Conservation (phyloP, 306 rosid species). For the Pyrus pyrifolia region DNA sequence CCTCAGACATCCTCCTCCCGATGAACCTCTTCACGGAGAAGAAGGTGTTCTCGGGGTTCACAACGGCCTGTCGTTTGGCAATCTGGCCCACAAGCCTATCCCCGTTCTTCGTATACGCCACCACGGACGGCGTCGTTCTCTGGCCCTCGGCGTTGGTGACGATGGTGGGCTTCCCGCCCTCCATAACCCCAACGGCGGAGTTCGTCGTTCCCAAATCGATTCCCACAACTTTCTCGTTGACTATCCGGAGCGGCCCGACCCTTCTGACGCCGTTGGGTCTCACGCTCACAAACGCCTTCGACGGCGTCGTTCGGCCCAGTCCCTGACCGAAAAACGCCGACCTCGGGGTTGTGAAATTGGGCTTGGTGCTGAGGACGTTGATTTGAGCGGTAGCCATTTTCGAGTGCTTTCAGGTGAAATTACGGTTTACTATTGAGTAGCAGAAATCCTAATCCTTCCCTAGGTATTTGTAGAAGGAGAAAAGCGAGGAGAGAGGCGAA, state of each 20-base stretch:
- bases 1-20: slow-evolving; percentile 64
- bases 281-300: background rate
- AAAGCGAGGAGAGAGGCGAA: background rate
- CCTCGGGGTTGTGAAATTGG: slow-evolving; percentile 1
- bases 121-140: slow-evolving; percentile 36
- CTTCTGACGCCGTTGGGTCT: background rate
- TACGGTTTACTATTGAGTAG: background rate
- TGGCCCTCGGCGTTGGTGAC: slow-evolving; percentile 7
- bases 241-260: background rate
- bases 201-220: slow-evolving; percentile 17
- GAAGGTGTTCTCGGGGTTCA: slow-evolving; percentile 61
- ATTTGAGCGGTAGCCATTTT: slow-evolving; percentile 1
- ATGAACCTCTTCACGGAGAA: slow-evolving; percentile 67
- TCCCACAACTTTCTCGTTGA: slow-evolving; percentile 13
- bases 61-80: slow-evolving; percentile 68
- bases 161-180: slow-evolving; percentile 10
- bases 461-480: background rate
- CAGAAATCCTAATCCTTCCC: background rate
- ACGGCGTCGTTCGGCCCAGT: background rate
- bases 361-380: background rate
- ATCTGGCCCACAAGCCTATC: slow-evolving; percentile 66
- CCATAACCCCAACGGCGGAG: slow-evolving; percentile 12
- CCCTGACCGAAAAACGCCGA: background rate
- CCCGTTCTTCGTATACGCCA: slow-evolving; percentile 58
- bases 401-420: background rate